Evolutionary conservation across 2,329 filamentous ascomycete species (phyloP), one percentile per base, ranked within the genome.

Genomic region (Diaporthe velutina): DNA sequence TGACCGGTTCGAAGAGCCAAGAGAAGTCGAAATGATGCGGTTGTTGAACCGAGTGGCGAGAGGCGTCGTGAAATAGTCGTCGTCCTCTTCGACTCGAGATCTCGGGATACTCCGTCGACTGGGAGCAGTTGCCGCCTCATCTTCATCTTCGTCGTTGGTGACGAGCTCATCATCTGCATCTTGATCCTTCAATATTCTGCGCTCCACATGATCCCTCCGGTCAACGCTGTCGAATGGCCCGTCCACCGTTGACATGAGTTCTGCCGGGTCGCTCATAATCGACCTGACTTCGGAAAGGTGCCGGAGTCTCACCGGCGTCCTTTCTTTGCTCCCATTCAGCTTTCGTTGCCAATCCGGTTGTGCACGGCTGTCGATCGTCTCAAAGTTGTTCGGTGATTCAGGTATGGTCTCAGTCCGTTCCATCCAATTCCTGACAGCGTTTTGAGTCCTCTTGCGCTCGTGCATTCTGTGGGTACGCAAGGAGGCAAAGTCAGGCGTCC

Each of bases 81-180:
- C 84, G 25, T 82, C 79, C 38, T 82, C 83, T 15, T 82, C 82
- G 30, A 81, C 79, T 22, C 45, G 38, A 8, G 74, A 75, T 52
- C 61, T 67, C 15, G 67, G n/a, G 50, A 45, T 17, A 40, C 74
- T 74, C 2, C 30, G 76, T 79, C 74, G 74, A 80, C 72, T 77
- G 77, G 54, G 78, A 76, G 77, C 70, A 81, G 75, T 82, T 73
- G 38, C 74, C 83, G 45, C 64, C 22, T 88, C 86, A 67, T 91
- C 88, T 73, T 90, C 90, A 55, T 93, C 91, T 73, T 96, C 93
- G 73, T 95, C 94, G 73, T 95, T 94, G 4, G 94, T 96, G 17
- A 94, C 89, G n/a, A 96, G 86, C 82, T 98, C 96, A 79, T 98
- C 96, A 79, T 98, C 96, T 0, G 95, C 95, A 80, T 98, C 95